A percentile compares a stretch with the other conserved stretches of the same genome.
These are phyloP conservation scores for Pilobolus umbonatus DNA, from an alignment of 192 early-diverging fungal genomes.

Conservation along the genomic window DNA sequence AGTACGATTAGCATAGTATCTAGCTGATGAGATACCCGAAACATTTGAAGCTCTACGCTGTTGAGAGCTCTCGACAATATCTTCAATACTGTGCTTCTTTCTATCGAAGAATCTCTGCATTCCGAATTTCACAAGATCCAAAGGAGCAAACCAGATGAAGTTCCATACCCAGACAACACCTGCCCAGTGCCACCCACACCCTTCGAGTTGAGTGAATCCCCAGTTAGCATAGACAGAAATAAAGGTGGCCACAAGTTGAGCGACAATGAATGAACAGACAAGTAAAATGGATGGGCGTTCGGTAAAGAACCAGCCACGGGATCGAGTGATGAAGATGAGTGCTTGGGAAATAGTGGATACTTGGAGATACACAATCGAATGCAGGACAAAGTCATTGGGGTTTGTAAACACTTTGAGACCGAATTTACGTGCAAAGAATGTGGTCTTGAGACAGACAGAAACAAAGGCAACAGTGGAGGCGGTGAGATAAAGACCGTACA, in stretches of 20 bases:
- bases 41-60: slow-evolving; percentile 29
- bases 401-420: slow-evolving; percentile 46
- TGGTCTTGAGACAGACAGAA: slow-evolving; percentile 50
- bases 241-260: slow-evolving; percentile 65
- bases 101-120: slow-evolving; percentile 53
- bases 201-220: slow-evolving; percentile 66
- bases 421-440: slow-evolving; percentile 62
- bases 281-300: slow-evolving; percentile 63
- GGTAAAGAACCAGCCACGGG: slow-evolving; percentile 60
- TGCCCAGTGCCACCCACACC: slow-evolving; percentile 67
- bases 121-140: slow-evolving; percentile 69
- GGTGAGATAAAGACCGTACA: slow-evolving; percentile 79
- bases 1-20: slow-evolving; percentile 36
- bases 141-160: slow-evolving; percentile 65
- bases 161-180: slow-evolving; percentile 67
- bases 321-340: slow-evolving; percentile 68
- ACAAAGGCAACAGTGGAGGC: slow-evolving; percentile 75
- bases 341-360: slow-evolving; percentile 71
- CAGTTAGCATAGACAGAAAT: slow-evolving; percentile 78
- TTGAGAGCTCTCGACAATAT: neutral
- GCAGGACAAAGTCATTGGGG: slow-evolving; percentile 56
- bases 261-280: slow-evolving; percentile 53
- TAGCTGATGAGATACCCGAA: slow-evolving; percentile 29
- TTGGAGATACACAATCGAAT: slow-evolving; percentile 72
- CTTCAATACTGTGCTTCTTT: slow-evolving; percentile 18